These are phyloP conservation scores for Rubus idaeus DNA, from an alignment of 306 rosid genomes.

Conservation along the genomic window DNA sequence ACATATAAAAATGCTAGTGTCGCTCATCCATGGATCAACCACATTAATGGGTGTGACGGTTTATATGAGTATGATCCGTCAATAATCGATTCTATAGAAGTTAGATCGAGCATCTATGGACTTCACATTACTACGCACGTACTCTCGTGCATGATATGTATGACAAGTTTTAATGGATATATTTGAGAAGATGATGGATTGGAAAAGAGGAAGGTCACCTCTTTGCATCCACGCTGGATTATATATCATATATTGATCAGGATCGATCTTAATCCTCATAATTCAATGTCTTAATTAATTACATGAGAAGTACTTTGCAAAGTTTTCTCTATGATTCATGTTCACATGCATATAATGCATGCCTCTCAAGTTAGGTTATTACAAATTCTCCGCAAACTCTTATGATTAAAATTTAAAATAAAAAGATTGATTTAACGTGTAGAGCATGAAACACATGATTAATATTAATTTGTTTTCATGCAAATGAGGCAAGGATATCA, in stretches of 20 bases:
- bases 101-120: background rate
- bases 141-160: too few species aligned
- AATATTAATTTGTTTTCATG: background rate
- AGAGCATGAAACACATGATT: background rate
- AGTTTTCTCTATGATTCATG: background rate
- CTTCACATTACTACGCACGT: too few species aligned
- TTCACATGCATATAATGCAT: background rate
- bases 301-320: background rate
- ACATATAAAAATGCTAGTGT: background rate
- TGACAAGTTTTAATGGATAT: too few species aligned
- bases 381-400: background rate
- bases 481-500: too few species aligned
- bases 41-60: too few species aligned
- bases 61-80: background rate
- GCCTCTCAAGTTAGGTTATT: background rate
- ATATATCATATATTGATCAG: background rate
- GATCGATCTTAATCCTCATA: background rate
- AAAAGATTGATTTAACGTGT: background rate
- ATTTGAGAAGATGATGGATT: too few species aligned
- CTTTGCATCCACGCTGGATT: too few species aligned
- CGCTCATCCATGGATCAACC: background rate
- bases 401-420: slow-evolving; percentile 1
- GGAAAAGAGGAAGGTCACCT: too few species aligned
- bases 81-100: background rate
- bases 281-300: background rate